Conservation (phyloP, 2,329 filamentous ascomycete species). For the Hypomyces rosellus region DNA sequence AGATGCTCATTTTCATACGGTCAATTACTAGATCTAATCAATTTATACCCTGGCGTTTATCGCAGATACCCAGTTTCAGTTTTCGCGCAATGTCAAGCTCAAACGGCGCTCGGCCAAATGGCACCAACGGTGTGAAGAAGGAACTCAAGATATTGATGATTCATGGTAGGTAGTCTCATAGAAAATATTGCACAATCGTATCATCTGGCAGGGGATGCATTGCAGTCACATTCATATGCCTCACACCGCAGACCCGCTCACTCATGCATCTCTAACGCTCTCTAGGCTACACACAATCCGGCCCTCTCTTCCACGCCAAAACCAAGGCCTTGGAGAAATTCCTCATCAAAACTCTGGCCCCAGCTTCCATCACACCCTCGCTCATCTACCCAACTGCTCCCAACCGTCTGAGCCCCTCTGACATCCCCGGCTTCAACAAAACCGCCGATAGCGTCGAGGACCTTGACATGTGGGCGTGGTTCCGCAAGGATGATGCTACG, state of each 20-base stretch:
- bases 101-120: slow-evolving; percentile 10
- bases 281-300: slow-evolving; percentile 83
- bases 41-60: slow-evolving; percentile 1
- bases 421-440: slow-evolving; percentile 63
- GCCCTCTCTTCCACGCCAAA: slow-evolving; percentile 77
- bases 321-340: slow-evolving; percentile 81
- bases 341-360: slow-evolving; percentile 64
- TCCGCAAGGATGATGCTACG: slow-evolving; percentile 59
- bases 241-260: not conserved
- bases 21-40: slow-evolving; percentile 14
- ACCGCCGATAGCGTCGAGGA: slow-evolving; percentile 30
- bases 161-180: slow-evolving; percentile 46
- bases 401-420: slow-evolving; percentile 52
- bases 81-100: slow-evolving; percentile 23
- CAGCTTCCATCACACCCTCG: slow-evolving; percentile 45
- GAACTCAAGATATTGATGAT: slow-evolving; percentile 69
- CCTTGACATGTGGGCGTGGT: slow-evolving; percentile 78
- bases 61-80: slow-evolving; percentile 1
- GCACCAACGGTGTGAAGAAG: slow-evolving; percentile 33
- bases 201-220: no score
- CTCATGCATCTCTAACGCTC: not conserved
- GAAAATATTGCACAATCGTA: not conserved
- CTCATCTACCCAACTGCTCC: slow-evolving; percentile 67
- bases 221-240: no score
- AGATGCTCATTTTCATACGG: slow-evolving; percentile 16